Percentiles rank a stretch among this genome's conserved stretches.
These are phyloP conservation scores for Pseudogymnoascus verrucosus DNA, from an alignment of 2,329 filamentous ascomycete genomes.

Conservation along the genomic window DNA sequence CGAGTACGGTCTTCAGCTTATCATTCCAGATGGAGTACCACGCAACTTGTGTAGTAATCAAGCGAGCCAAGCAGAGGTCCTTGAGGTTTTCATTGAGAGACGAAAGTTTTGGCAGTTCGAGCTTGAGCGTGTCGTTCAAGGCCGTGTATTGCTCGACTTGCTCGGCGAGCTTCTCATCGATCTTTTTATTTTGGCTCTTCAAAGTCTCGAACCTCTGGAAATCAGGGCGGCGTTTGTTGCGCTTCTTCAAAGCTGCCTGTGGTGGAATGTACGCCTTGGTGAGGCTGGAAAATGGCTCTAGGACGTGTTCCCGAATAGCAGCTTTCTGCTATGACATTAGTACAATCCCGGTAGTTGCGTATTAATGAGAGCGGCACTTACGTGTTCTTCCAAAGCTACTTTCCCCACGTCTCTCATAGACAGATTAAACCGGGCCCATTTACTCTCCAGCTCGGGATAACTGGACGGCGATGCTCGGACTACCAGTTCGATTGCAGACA, in stretches of 20 bases:
- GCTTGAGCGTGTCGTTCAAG: constrained; percentile 86
- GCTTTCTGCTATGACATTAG: constrained; percentile 35
- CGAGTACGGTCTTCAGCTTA: constrained; percentile 69
- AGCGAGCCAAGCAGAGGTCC: constrained; percentile 72
- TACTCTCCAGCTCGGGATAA: constrained; percentile 74
- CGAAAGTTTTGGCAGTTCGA: constrained; percentile 82
- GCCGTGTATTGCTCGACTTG: constrained; percentile 76
- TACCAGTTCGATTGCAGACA: constrained; percentile 74
- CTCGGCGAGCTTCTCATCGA: constrained; percentile 77
- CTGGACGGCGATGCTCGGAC: constrained; percentile 69
- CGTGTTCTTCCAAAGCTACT: constrained; percentile 76
- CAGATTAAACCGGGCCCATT: constrained; percentile 87
- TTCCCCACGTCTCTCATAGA: constrained; percentile 80
- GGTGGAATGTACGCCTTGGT: constrained; percentile 77
- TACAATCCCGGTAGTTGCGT: constrained; percentile 11
- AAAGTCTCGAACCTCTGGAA: constrained; percentile 75
- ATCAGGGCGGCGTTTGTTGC: constrained; percentile 83
- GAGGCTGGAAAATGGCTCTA: constrained; percentile 72
- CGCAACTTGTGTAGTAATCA: constrained; percentile 72
- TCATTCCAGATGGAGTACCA: constrained; percentile 82
- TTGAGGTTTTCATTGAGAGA: constrained; percentile 73
- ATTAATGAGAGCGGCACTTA: constrained; percentile 36
- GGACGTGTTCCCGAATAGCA: constrained; percentile 71
- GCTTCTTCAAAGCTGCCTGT: constrained; percentile 85
- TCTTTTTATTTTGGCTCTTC: constrained; percentile 72